Base-by-base conservation (phyloP, 176 grass and related monocot species). In the Leersia perrieri region DNA sequence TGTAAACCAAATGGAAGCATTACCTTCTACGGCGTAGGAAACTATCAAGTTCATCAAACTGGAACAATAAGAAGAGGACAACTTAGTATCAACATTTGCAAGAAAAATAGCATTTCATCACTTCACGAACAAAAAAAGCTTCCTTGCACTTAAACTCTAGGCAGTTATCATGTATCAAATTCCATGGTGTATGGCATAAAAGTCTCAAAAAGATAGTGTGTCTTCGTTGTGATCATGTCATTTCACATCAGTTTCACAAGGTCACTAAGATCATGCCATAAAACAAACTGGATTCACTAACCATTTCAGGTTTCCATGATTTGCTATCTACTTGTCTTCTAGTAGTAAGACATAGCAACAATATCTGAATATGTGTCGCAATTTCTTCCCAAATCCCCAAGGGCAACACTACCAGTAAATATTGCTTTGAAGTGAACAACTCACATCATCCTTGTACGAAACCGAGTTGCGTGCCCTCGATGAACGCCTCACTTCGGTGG, bases 381-480 rank as follows among this genome's bases (percentile, higher is more conserved):
- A 53, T 22, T 51, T 51, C 18, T 53, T 53, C 47, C 18, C 7
- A 8, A 53, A 53, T 1, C 1, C 47, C 18, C 47, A 53, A 53
- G 22, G 16, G 16, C 18, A 53, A 47, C 44, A 47, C 44, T 47
- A 18, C 44, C 44, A 47, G 2, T 31, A 20, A 23, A 39, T 4
- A 9, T 25, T 73, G 35, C 44, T 60, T 23, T 18, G 40, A 13
- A 7, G 73, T 31, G 66, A 60, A 77, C 13, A 70, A 81, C 90
- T 88, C 90, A 99, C 96, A 84, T 93, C 84, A 18, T 99, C 96
- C 71, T 70, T 72, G 68, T 99, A 99, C n/a, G 96, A 99, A 83
- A 93, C 87, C 12, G 39, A 67, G 62, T 77, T 84, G 69, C n/a
- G 82, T 18, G 90, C 82, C 92, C 96, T 93, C 69, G 96, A 88